Evolutionary conservation across 2,329 filamentous ascomycete genomes (phyloP), one percentile per base, ranked within the genome.

Genomic region (Xylaria sp.): DNA sequence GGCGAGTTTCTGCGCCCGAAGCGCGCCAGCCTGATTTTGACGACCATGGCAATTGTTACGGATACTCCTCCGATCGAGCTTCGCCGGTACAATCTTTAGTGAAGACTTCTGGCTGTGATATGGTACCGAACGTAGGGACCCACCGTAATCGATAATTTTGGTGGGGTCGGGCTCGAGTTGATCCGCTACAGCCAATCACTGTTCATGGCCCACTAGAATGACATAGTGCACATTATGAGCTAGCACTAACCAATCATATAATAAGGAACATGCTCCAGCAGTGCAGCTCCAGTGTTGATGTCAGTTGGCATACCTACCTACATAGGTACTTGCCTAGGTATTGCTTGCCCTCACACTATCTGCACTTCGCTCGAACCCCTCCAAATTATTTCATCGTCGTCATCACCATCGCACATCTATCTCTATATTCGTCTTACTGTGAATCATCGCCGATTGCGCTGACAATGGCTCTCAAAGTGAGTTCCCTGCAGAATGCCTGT

Each of bases 21-120:
- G 79, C 96, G 94, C 74, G 96, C 92, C 74, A 99, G 89, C 66
- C 96, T 91, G 80, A 99, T 96, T 79, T 92, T 92, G 76, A 99
- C 86, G 69, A 98, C 95, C 96, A 99, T 97, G 59, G 49, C 57
- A 57, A 42, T 29, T 59, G 22, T 49, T 17, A 36, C 49, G 44
- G 45, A 39, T 6, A 38, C 31, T 45, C 17, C 31, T 45, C 17
- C 27, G 49, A 15, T 38, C 15, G 51, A 56, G 33, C 15, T 49
- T 51, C 5, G 31, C 29, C 13, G 7, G 5, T 33, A 25, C 4
- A 31, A 11, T 29, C 22, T 29, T 17, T 10, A 15, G 33, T 11
- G 51, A 36, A 22, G 45, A 39, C 36, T 42, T 44, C 7, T 22
- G 29, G 20, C 7, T 38, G 27, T 36, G 17, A n/a, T 47, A 11